Conservation (phyloP, 768 basidiomycete species). For the Lyophyllum shimeji region DNA sequence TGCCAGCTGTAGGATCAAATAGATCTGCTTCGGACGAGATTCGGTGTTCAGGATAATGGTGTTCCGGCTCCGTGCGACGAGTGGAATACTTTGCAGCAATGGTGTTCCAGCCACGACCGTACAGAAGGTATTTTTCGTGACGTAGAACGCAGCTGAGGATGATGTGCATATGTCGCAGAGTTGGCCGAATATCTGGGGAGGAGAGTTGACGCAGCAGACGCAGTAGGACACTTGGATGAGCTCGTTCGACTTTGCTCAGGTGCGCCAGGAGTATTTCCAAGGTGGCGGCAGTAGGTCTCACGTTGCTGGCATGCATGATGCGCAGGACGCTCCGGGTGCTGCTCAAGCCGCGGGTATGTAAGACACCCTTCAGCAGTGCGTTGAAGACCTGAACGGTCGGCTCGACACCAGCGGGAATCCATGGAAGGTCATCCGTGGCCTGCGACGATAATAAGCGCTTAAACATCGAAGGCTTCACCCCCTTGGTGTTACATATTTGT, state of each 20-base stretch:
- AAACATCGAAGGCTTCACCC: conserved; percentile 28
- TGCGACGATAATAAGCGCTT: conserved; percentile 20
- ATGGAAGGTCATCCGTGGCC: conserved; percentile 23
- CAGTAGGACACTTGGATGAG: conserved; percentile 46
- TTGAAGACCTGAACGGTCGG: conserved; percentile 59
- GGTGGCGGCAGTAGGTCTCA: conserved; percentile 56
- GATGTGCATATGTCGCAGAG: conserved; percentile 57
- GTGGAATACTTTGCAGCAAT: conserved; percentile 38
- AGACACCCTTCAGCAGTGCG: conserved; percentile 50
- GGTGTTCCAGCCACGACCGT: conserved; percentile 47
- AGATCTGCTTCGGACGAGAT: conserved; percentile 24
- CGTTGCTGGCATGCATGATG: conserved; percentile 51
- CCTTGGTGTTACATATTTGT: conserved; percentile 37
- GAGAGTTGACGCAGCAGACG: conserved; percentile 46
- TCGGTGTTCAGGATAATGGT: conserved; percentile 15
- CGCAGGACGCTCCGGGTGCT: conserved; percentile 46
- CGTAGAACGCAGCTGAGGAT: conserved; percentile 54
- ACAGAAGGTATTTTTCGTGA: conserved; percentile 44
- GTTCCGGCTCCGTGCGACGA: conserved; percentile 18
- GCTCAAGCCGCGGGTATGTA: conserved; percentile 48
- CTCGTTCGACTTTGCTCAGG: conserved; percentile 41
- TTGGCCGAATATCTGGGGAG: conserved; percentile 40
- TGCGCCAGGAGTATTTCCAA: conserved; percentile 54
- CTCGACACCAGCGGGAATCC: conserved; percentile 27
- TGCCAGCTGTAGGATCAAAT: conserved; percentile 53